These are phyloP conservation scores for Alternaria sp. DNA, from an alignment of 2,329 filamentous ascomycete genomes.

Conservation along the genomic window DNA sequence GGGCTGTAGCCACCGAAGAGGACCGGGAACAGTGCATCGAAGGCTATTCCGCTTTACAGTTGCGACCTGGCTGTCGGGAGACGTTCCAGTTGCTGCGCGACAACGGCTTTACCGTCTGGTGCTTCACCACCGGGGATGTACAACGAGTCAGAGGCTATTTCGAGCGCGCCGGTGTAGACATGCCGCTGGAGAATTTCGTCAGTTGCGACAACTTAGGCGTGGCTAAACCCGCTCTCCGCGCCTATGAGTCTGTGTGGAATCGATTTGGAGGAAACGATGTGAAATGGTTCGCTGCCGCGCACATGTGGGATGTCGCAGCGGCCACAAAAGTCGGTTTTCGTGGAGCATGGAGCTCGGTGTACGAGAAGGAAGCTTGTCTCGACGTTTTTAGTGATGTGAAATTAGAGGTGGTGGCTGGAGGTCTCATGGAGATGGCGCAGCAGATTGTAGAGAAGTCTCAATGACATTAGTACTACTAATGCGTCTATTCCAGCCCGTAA, in stretches of 20 bases:
- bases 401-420: slow-evolving; percentile 11
- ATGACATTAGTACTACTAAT: not conserved
- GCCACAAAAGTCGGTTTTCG: slow-evolving; percentile 56
- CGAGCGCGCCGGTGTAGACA: slow-evolving; percentile 54
- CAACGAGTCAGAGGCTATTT: slow-evolving; percentile 59
- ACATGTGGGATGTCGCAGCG: slow-evolving; percentile 66
- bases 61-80: slow-evolving; percentile 6
- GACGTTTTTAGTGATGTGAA: slow-evolving; percentile 13
- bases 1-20: slow-evolving; percentile 6
- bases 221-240: slow-evolving; percentile 57
- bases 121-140: slow-evolving; percentile 14
- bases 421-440: slow-evolving; percentile 12
- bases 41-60: slow-evolving; percentile 10
- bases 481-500: not conserved
- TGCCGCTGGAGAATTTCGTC: slow-evolving; percentile 60
- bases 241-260: slow-evolving; percentile 55
- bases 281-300: slow-evolving; percentile 65
- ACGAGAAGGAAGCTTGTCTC: slow-evolving; percentile 15
- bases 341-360: slow-evolving; percentile 16
- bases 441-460: slow-evolving; percentile 13
- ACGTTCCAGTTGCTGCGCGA: slow-evolving; percentile 13
- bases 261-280: slow-evolving; percentile 49
- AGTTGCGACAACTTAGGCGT: slow-evolving; percentile 58
- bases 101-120: slow-evolving; percentile 16
- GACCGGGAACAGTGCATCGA: slow-evolving; percentile 15